These are phyloP conservation scores for Suillus lakei DNA, from an alignment of 768 basidiomycete species.

Conservation along the genomic window DNA sequence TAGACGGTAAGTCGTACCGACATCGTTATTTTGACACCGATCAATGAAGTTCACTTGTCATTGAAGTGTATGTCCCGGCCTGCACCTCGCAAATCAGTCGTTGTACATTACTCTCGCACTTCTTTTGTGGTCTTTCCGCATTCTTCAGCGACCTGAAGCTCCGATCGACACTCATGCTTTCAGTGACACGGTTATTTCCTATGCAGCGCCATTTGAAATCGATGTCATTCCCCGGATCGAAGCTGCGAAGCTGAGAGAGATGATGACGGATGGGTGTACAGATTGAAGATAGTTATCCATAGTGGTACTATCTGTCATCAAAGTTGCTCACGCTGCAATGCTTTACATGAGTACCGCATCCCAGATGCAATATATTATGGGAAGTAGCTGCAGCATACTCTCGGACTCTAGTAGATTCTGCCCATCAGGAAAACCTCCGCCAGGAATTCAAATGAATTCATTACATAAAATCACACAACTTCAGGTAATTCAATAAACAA, in stretches of 20 bases:
- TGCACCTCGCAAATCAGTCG: slow-evolving; percentile 47
- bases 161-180: slow-evolving; percentile 65
- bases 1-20: slow-evolving; percentile 30
- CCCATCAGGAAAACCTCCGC: no score
- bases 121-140: slow-evolving; percentile 62
- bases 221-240: background rate
- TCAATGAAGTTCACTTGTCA: background rate
- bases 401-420: no score
- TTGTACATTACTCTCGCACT: slow-evolving; percentile 64
- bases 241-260: background rate
- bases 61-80: background rate
- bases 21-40: background rate
- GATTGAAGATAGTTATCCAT: background rate
- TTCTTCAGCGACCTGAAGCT: slow-evolving; percentile 46
- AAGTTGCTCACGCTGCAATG: no score
- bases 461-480: no score
- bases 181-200: slow-evolving; percentile 60
- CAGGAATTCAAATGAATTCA: no score
- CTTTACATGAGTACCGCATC: no score
- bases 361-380: no score
- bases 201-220: slow-evolving; percentile 37
- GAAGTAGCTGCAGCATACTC: no score
- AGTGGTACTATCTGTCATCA: no score
- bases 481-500: no score
- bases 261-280: background rate